Base-by-base conservation (phyloP, 768 basidiomycete species). In the Postia placenta region DNA sequence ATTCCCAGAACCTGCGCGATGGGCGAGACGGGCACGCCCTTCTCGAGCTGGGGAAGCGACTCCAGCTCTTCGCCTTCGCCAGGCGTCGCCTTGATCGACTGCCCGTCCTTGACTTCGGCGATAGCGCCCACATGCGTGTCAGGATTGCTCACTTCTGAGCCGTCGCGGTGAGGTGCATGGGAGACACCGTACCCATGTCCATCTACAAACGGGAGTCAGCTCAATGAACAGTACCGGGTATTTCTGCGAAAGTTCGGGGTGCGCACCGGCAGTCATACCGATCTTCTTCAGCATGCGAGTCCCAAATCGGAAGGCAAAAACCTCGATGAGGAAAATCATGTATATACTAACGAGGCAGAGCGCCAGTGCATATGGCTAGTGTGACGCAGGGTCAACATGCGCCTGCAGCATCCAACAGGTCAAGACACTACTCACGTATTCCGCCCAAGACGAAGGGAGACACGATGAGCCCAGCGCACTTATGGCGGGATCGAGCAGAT, bases 241-340 rank as follows among this genome's bases (percentile, higher is more conserved):
- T n/a, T n/a, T n/a, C n/a, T n/a, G n/a, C n/a, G n/a, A 20, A 33
- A 11, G 35, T 26, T 40, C 15, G 15, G 30, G 15, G 30, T 9
- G 62, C 74, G 14, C 54, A 81, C 85, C 82, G 59, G 85, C 79
- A 9, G 63, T 63, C 22, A 85, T 59, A 9, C 91, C 90, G 6
- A 89, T 64, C 49, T 74, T 73, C 15, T 72, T 70, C 5, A 97
- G 76, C 62, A 80, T 85, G 5, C 80, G 70, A 0, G 79, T 85
- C 0, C 94, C 95, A 74, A 86, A 83, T 47, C 94, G 81, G 69
- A 93, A 92, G 11, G 93, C 92, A 42, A 88, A 60, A 15, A 97
- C 65, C 65, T 98, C 93, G 44, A 87, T 67, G 55, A 91, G 73
- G 70, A 96, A 97, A 39, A 96, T 87, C 22, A 60, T 56, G 63